Evolutionary conservation across 2,329 filamentous ascomycete genomes (phyloP), one percentile per base, ranked within the genome.

Genomic region (Kalaharituber pfeilii): DNA sequence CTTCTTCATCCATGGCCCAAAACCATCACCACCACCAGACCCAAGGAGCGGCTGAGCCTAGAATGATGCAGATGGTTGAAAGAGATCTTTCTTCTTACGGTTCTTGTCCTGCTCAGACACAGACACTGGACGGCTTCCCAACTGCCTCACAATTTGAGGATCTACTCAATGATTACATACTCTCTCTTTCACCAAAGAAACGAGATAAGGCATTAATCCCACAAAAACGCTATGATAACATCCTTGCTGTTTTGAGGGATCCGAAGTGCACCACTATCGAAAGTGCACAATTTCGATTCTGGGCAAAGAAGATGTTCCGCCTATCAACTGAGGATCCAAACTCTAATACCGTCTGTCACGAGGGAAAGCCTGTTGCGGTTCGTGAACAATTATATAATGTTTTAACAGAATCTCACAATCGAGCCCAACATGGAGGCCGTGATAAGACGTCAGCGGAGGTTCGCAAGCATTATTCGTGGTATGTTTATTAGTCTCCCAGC

Each of bases 221-320:
- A 60, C 69, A 71, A 22, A 68, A 65, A 54, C 66, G 72, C 60
- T 72, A 71, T 22, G 66, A 69, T 36, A 72, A 74, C 56, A 74
- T 74, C 55, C 68, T 63, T 53, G 69, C 65, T 4, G 71, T 73
- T 27, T 62, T 74, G 52, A 66, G 69, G 50, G 71, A 74, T 49
- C 71, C 71, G 20, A 74, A 74, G 60, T 70, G 72, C 53, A 74
- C 72, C 3, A 68, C 70, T 9, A 67, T 73, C 50, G 72, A 73
- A 60, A 72, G 71, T 49, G 72, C 72, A 30, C 72, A 74, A 60
- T 74, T 74, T 56, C 73, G 72, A 49, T 74, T 74, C 57, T 74
- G 72, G 72, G 72, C 72, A 24, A 74, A 74, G 60, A 74, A 74
- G 60, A 74, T 74, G 72, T 74, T 74, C 60, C 70, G 70, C 51